A percentile compares a stretch with the other conserved stretches of the same genome.
phyloP scores from a whole-genome alignment of 208 protist genomes.

The Kentomonas sorsogonicus region DNA sequence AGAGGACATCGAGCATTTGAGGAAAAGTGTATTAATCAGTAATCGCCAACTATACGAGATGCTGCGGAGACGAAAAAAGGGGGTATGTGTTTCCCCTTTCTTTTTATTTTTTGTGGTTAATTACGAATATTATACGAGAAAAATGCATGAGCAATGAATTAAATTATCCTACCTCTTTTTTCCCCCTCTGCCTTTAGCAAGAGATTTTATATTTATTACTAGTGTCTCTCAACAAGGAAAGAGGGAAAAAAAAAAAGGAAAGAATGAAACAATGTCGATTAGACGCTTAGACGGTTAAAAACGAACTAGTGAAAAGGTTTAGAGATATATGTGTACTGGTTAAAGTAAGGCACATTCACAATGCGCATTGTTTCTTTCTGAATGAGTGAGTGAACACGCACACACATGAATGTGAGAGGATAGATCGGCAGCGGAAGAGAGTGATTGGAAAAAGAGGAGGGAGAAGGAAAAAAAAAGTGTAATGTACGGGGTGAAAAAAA shows the following conservation, averaged over 20 bases:
- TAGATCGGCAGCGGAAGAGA: background rate
- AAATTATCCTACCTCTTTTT: background rate
- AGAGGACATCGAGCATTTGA: too few species aligned
- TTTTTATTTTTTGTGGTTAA: too few species aligned
- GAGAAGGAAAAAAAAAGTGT: background rate
- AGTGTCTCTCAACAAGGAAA: background rate
- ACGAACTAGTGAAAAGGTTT: background rate
- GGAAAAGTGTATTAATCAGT: background rate
- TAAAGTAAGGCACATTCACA: background rate
- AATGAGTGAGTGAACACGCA: background rate
- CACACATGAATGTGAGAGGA: background rate
- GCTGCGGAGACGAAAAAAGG: too few species aligned
- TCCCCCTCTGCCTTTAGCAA: too few species aligned
- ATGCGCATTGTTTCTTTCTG: background rate
- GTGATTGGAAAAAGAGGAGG: background rate
- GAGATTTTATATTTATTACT: background rate
- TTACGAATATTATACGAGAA: background rate
- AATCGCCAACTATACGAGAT: too few species aligned
- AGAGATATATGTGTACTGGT: background rate
- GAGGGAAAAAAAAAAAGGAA: conserved; percentile 7
- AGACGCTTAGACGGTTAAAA: background rate
- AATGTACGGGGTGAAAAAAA: background rate
- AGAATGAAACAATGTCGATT: background rate
- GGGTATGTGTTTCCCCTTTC: too few species aligned
- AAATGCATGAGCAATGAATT: background rate